Evolutionary conservation across 225 moss, liverwort and hornwort genomes (phyloP).

Genomic region (Marchantia polymorpha): DNA sequence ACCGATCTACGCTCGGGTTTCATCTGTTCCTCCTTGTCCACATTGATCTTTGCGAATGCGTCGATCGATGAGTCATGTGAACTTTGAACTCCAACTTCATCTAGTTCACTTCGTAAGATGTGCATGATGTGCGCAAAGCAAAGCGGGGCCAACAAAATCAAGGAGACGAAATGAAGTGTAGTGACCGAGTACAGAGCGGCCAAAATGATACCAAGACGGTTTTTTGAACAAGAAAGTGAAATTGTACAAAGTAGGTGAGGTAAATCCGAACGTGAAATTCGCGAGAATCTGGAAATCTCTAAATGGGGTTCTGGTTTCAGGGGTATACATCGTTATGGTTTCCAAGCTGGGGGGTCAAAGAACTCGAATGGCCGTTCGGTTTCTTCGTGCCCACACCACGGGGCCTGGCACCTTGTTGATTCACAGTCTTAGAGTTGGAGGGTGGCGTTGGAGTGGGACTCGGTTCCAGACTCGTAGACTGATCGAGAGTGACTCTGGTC

Average conservation of each 20-base stretch:
- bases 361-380: not conserved
- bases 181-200: not conserved
- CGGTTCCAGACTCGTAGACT: not conserved
- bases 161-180: not conserved
- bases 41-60: not conserved
- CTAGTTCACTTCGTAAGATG: not conserved
- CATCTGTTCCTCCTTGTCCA: too few species aligned
- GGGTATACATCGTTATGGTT: not conserved
- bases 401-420: not conserved
- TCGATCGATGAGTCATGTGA: not conserved
- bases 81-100: not conserved
- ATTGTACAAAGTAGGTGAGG: conserved; percentile 5
- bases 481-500: not conserved
- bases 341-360: not conserved
- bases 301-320: not conserved
- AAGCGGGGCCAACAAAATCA: not conserved
- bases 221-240: not conserved
- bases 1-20: too few species aligned
- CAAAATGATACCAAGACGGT: not conserved
- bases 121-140: not conserved
- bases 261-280: not conserved
- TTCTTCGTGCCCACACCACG: not conserved
- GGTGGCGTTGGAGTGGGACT: not conserved
- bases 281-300: not conserved
- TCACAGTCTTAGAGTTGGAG: not conserved